Conservation (phyloP, 129 eudicot genomes). For the Lonicera japonica region DNA sequence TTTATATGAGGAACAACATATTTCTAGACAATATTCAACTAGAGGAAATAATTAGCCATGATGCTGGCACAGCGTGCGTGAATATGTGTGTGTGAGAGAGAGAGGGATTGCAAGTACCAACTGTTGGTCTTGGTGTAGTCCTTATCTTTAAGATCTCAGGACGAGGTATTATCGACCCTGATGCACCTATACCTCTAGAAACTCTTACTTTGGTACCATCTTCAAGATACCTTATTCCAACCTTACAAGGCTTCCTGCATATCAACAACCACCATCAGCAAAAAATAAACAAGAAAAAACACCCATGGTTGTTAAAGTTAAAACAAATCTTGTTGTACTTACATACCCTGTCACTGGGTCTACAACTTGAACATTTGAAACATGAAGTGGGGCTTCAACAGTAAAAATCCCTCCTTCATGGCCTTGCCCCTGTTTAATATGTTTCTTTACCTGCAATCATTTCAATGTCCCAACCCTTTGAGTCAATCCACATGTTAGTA, state of each 20-base stretch:
- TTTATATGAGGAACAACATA: too few relatives aligned
- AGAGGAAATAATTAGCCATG: too few relatives aligned
- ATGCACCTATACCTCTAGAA: constrained; percentile 85
- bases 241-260: constrained; percentile 72
- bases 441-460: constrained; percentile 73
- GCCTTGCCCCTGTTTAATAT: constrained; percentile 97
- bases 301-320: not conserved
- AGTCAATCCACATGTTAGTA: not conserved
- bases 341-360: constrained; percentile 85
- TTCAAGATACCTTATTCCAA: constrained; percentile 71
- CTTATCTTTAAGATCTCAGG: constrained; percentile 90
- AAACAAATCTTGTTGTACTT: not conserved
- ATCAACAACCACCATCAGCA: not conserved
- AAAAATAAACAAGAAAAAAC: not conserved
- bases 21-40: too few relatives aligned
- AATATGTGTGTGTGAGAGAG: not conserved
- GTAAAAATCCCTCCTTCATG: constrained; percentile 97
- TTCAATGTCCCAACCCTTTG: not conserved
- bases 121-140: constrained; percentile 75
- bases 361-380: constrained; percentile 84
- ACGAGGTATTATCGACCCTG: constrained; percentile 86
- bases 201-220: constrained; percentile 92
- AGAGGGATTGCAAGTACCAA: constrained; percentile 31
- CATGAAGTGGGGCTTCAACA: constrained; percentile 98
- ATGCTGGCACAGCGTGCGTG: too few relatives aligned